Conservation (phyloP, 1,284 basidiomycete species). For the Cystobasidiaceae sp. region DNA sequence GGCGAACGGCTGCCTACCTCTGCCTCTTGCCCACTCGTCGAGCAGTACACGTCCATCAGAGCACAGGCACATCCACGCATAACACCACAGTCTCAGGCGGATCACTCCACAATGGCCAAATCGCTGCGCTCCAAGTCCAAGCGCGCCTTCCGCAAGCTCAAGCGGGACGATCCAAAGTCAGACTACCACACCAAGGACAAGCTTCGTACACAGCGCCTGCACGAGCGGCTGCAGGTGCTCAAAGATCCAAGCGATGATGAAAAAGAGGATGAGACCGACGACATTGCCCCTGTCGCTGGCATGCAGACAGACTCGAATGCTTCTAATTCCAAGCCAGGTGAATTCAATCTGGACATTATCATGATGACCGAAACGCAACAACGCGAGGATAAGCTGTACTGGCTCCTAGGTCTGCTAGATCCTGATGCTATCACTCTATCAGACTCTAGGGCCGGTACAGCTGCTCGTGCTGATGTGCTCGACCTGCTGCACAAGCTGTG, state of each 20-base stretch:
- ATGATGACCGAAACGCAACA: neutral
- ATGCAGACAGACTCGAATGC: neutral
- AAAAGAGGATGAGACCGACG: slow-evolving; percentile 45
- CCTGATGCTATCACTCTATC: slow-evolving; percentile 17
- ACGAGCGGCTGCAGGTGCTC: slow-evolving; percentile 56
- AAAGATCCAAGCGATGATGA: slow-evolving; percentile 46
- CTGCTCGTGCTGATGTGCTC: slow-evolving; percentile 1
- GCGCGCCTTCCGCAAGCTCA: slow-evolving; percentile 73
- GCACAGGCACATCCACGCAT: neutral
- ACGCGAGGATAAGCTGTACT: slow-evolving; percentile 25
- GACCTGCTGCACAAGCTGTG: slow-evolving; percentile 13
- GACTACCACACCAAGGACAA: slow-evolving; percentile 81
- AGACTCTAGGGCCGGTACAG: neutral
- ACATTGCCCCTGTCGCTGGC: neutral
- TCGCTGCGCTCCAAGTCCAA: slow-evolving; percentile 84
- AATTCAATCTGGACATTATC: neutral
- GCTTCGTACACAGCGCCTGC: slow-evolving; percentile 71
- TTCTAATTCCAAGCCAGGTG: neutral
- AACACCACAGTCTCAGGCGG: neutral
- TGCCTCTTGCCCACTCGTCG: too few relatives aligned
- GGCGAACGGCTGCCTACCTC: neutral
- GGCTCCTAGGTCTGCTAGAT: slow-evolving; percentile 25
- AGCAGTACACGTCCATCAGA: too few relatives aligned
- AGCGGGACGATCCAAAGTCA: slow-evolving; percentile 62
- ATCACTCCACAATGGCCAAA: slow-evolving; percentile 68